phyloP scores from a whole-genome alignment of 805 yeast genomes.

The Yarrowia alimentaria region DNA sequence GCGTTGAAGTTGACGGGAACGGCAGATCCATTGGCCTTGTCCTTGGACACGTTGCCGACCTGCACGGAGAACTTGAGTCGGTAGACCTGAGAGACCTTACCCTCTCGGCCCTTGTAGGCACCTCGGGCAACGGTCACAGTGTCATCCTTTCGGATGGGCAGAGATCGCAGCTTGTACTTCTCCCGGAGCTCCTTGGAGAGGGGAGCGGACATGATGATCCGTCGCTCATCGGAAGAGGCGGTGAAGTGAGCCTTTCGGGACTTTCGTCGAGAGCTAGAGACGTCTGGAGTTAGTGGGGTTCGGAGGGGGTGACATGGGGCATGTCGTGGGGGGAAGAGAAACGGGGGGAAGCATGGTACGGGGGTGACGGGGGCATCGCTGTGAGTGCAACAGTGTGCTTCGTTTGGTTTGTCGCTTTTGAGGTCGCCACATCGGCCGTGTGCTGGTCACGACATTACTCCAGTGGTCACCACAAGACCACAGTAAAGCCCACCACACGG shows the following conservation, averaged over 20 bases:
- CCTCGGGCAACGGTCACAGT: slow-evolving; percentile 96
- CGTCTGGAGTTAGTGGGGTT: slow-evolving; percentile 57
- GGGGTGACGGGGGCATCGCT: too few species aligned
- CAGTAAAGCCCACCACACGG: too few species aligned
- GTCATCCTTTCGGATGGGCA: slow-evolving; percentile 98
- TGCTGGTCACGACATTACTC: too few species aligned
- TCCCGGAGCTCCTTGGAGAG: slow-evolving; percentile 98
- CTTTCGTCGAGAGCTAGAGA: slow-evolving; percentile 98
- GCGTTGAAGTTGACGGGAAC: slow-evolving; percentile 97
- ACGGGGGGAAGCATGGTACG: too few species aligned
- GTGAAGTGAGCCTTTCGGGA: slow-evolving; percentile 99
- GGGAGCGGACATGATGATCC: slow-evolving; percentile 95
- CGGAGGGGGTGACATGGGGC: neutral
- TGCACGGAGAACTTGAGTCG: slow-evolving; percentile 97
- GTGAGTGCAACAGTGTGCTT: too few species aligned
- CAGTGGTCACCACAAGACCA: too few species aligned
- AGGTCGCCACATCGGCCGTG: too few species aligned
- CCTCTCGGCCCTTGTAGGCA: slow-evolving; percentile 99
- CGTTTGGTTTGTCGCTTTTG: too few species aligned
- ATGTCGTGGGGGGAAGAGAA: too few species aligned
- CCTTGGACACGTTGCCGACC: slow-evolving; percentile 95
- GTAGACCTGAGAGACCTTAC: slow-evolving; percentile 96
- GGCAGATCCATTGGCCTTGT: slow-evolving; percentile 97
- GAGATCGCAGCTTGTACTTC: slow-evolving; percentile 91
- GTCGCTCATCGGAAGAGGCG: slow-evolving; percentile 95